These are phyloP conservation scores for Leccinum subtestaceum DNA, from an alignment of 768 basidiomycete genomes.

Conservation along the genomic window DNA sequence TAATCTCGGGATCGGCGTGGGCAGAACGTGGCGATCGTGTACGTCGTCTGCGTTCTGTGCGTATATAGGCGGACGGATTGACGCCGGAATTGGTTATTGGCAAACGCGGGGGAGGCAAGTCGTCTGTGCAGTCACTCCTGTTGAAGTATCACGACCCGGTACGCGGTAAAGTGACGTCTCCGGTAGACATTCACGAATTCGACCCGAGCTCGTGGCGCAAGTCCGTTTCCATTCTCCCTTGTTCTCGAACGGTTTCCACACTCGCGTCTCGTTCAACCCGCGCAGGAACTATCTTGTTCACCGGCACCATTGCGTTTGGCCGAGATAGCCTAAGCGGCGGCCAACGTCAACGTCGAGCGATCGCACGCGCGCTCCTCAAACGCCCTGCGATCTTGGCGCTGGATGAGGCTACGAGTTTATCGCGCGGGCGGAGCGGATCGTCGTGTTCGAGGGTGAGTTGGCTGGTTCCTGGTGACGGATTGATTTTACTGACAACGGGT, in stretches of 20 bases:
- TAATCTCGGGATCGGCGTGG: constrained; percentile 74
- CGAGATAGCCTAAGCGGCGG: constrained; percentile 49
- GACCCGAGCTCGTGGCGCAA: constrained; percentile 82
- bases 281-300: constrained; percentile 76
- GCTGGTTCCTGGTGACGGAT: no score
- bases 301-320: constrained; percentile 84
- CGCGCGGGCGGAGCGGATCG: no score
- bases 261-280: no score
- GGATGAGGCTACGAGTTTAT: constrained; percentile 78
- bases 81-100: constrained; percentile 48
- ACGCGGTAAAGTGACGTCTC: constrained; percentile 78
- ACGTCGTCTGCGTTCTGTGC: constrained; percentile 32
- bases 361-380: constrained; percentile 83
- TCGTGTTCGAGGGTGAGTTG: no score
- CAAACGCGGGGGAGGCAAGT: constrained; percentile 92
- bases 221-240: constrained; percentile 19
- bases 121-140: constrained; percentile 83
- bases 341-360: constrained; percentile 78
- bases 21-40: constrained; percentile 92
- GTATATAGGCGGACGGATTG: background rate
- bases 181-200: constrained; percentile 89
- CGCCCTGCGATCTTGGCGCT: constrained; percentile 85
- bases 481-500: no score
- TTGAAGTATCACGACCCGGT: constrained; percentile 88
- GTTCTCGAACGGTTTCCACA: no score